Base-by-base conservation (phyloP, 192 early-diverging fungal genomes). In the Mortierella hygrophila region DNA sequence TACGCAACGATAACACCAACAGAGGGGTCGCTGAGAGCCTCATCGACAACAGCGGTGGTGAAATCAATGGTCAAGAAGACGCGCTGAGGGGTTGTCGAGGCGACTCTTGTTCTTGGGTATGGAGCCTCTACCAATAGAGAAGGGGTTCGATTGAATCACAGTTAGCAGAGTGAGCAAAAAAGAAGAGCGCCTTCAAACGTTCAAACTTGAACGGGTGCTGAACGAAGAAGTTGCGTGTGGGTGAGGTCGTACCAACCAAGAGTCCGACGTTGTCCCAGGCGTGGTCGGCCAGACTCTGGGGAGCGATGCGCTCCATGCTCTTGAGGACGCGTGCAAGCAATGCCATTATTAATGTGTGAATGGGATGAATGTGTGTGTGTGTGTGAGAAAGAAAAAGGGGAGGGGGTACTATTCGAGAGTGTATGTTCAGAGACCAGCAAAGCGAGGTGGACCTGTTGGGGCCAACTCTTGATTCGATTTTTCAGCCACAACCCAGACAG, bases 221-320 rank as follows among this genome's bases (percentile, higher is more conserved):
- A 40, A 60, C 9, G 37, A 77, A 11, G 40, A 37, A 35, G n/a
- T 77, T 7, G 18, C 60, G 15, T 6, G 13, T 23, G 26, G 1
- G 60, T 32, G 6, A 10, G 29, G 60, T 32, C 80, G 11, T 89
- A 92, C 91, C 95, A 35, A 97, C 87, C 44, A 98, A 88, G 38
- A 97, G 84, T n/a, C 98, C 97, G 57, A 97, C 96, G 88, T 98
- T 98, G 85, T 98, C 97, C 97, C 97, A 98, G 16, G 93, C 88
- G 21, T 89, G 82, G 68, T 94, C 96, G 7, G 97, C 96, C 46
- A 98, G 90, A 74, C 91, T 92, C 63, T 97, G 87, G 40, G 97
- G 97, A 75, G 97, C 96, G 76, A 97, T 95, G 78, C 90, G 93
- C 88, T 97, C 92, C 93, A 98, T 94, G 75, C 92, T 90, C 44